Evolutionary conservation across 2,329 filamentous ascomycete genomes (phyloP).

Genomic region (Aureobasidium sp.): DNA sequence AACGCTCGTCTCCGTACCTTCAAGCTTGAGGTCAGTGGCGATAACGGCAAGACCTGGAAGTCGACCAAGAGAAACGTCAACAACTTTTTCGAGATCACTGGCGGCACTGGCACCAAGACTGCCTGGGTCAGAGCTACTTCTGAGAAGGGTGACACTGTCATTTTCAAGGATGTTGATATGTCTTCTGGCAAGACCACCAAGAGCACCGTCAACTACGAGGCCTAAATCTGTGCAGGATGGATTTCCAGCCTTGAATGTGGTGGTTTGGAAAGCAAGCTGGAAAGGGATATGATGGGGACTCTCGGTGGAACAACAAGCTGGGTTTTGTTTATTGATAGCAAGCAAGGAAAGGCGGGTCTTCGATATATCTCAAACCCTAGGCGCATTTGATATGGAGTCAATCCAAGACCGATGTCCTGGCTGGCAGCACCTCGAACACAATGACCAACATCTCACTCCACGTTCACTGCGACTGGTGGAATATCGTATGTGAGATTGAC

Average conservation of each 20-base stretch:
- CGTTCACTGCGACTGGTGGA: background rate
- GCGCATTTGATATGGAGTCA: slow-evolving; percentile 7
- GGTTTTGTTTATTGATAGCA: background rate
- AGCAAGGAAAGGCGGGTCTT: background rate
- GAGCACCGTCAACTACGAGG: background rate
- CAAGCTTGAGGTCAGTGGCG: slow-evolving; percentile 51
- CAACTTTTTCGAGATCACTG: slow-evolving; percentile 23
- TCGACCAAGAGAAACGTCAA: slow-evolving; percentile 42
- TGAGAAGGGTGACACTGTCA: slow-evolving; percentile 14
- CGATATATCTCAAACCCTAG: slow-evolving; percentile 4
- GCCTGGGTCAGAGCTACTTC: slow-evolving; percentile 18
- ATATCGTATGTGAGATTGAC: background rate
- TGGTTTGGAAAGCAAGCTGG: background rate
- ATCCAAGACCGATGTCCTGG: slow-evolving; percentile 1
- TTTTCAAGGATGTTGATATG: slow-evolving; percentile 18
- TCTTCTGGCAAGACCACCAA: background rate
- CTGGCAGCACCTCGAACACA: background rate
- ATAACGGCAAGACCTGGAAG: slow-evolving; percentile 51
- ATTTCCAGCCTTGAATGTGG: background rate
- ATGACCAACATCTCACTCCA: background rate
- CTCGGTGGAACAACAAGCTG: background rate
- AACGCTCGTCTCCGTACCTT: slow-evolving; percentile 51
- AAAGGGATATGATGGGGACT: background rate
- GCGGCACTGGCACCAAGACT: slow-evolving; percentile 15
- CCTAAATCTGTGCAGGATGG: background rate